phyloP scores from a whole-genome alignment of 1,139 yeast species.

The Sugiyamaella sp. region DNA sequence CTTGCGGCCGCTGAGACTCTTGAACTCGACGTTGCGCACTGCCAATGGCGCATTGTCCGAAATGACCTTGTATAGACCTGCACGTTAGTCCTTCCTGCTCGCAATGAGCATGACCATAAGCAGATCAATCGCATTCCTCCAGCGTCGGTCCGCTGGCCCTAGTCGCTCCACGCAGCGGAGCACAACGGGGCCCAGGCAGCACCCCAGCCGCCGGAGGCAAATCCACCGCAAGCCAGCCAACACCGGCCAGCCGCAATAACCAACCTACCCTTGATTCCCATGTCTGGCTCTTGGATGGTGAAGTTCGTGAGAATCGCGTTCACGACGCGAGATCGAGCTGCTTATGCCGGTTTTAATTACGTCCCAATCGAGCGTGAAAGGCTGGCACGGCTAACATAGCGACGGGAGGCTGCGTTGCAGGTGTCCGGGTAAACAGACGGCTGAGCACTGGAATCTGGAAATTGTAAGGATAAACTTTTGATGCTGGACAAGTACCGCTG shows the following conservation, averaged over 20 bases:
- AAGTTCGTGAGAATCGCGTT: conserved; percentile 5
- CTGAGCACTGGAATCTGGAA: neutral
- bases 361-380: neutral
- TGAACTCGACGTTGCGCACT: conserved; percentile 75
- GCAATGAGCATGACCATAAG: too few relatives aligned
- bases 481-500: neutral
- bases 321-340: neutral
- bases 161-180: too few relatives aligned
- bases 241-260: too few relatives aligned
- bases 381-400: too few relatives aligned
- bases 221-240: too few relatives aligned
- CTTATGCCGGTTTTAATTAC: conserved; percentile 5
- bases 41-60: conserved; percentile 90
- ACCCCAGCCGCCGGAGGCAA: too few relatives aligned
- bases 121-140: too few relatives aligned
- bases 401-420: neutral
- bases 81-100: neutral
- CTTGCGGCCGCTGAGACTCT: conserved; percentile 86
- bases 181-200: too few relatives aligned
- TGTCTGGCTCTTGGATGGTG: conserved; percentile 33
- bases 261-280: conserved; percentile 75
- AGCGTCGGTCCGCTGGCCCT: too few relatives aligned
- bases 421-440: neutral
- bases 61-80: conserved; percentile 73
- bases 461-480: neutral